Conservation (phyloP, 2,329 filamentous ascomycete genomes). For the Colletotrichum sp. region DNA sequence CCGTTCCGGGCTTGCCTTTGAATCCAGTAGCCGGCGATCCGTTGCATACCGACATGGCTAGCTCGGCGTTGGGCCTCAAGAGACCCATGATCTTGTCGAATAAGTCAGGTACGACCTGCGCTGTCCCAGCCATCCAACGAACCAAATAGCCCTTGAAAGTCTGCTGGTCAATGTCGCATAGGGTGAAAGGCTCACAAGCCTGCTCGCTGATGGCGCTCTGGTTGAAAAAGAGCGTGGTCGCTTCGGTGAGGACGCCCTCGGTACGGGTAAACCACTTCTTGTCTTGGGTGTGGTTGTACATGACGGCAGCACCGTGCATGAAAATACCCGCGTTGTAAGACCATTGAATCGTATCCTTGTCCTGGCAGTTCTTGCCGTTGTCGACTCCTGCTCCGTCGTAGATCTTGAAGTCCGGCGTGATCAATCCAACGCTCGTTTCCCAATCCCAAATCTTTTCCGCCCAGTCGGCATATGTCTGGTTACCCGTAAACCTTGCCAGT, state of each 20-base stretch:
- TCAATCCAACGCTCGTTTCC: slow-evolving; percentile 61
- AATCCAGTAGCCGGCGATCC: slow-evolving; percentile 49
- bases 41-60: slow-evolving; percentile 57
- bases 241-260: slow-evolving; percentile 60
- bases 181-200: slow-evolving; percentile 65
- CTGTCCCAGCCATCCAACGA: slow-evolving; percentile 66
- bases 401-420: slow-evolving; percentile 60
- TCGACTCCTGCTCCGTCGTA: slow-evolving; percentile 52
- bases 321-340: slow-evolving; percentile 73
- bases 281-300: slow-evolving; percentile 64
- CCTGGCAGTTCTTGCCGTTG: slow-evolving; percentile 48
- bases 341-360: slow-evolving; percentile 67
- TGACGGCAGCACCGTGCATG: slow-evolving; percentile 65
- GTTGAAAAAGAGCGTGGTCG: slow-evolving; percentile 61
- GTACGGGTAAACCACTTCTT: slow-evolving; percentile 62
- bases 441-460: slow-evolving; percentile 74
- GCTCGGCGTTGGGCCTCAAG: slow-evolving; percentile 54
- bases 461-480: slow-evolving; percentile 79
- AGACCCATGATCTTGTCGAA: slow-evolving; percentile 54
- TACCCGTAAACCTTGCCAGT: slow-evolving; percentile 78
- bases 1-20: slow-evolving; percentile 60
- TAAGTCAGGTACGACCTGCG: slow-evolving; percentile 60
- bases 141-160: slow-evolving; percentile 79
- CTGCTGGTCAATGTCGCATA: slow-evolving; percentile 74
- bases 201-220: slow-evolving; percentile 66